Base-by-base conservation (phyloP, 75 land plant species). In the Selaginella moellendorffii region DNA sequence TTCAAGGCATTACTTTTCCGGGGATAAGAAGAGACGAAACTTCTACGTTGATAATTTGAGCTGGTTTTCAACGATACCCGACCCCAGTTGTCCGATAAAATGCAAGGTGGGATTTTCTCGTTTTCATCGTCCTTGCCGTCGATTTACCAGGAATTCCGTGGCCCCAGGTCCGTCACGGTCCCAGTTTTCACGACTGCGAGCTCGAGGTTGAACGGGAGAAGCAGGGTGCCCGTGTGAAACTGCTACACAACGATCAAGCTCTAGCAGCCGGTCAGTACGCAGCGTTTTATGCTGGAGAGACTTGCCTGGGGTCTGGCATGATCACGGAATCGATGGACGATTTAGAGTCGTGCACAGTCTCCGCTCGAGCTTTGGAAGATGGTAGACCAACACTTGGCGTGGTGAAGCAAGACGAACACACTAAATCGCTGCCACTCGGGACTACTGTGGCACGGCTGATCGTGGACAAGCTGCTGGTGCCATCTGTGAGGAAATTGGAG, bases 91-190 rank as follows among this genome's bases (percentile, higher is more conserved):
- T 27, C 28, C 68, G 21, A 63, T 95, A 24, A 80, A 52, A 21
- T 95, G 99, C 83, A 95, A 95, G 96, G 98, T 93, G 10, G 14
- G 46, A 36, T n/a, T n/a, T n/a, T n/a, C n/a, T n/a, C n/a, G n/a
- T n/a, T n/a, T n/a, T n/a, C n/a, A n/a, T n/a, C n/a, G n/a, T n/a
- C n/a, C n/a, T n/a, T n/a, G n/a, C n/a, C n/a, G n/a, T n/a, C n/a
- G n/a, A n/a, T n/a, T n/a, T n/a, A n/a, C n/a, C n/a, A n/a, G n/a
- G n/a, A n/a, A n/a, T n/a, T 28, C 23, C 65, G 52, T 30, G 9
- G 5, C 5, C 14, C 5, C 63, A 92, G 97, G 98, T 88, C 24
- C 83, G 99, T 28, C 99, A 95, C 74, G 96, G 99, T 53, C 83
- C 99, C 22, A 75, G 74, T 24, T 86, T 89, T 20, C 86, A 89